These are phyloP conservation scores for Trichoderma oligosporum DNA, from an alignment of 2,329 filamentous ascomycete species.

Conservation along the genomic window DNA sequence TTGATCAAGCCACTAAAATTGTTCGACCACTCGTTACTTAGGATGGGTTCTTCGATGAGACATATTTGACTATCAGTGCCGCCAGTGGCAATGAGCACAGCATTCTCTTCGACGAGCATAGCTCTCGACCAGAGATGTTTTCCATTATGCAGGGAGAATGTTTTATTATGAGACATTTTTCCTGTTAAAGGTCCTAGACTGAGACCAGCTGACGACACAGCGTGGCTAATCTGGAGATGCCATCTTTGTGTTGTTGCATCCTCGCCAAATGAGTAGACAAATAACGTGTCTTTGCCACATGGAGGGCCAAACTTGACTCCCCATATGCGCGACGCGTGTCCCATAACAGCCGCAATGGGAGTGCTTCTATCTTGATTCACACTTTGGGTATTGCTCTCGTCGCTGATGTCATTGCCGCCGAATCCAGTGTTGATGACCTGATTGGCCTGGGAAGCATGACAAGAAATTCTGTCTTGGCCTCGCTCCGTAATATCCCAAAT, in stretches of 20 bases:
- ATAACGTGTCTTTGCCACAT: conserved; percentile 22
- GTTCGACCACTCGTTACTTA: neutral
- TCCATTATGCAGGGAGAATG: conserved; percentile 66
- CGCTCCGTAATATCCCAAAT: conserved; percentile 77
- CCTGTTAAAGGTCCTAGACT: conserved; percentile 8
- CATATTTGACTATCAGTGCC: conserved; percentile 75
- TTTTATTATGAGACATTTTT: conserved; percentile 50
- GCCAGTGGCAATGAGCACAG: conserved; percentile 61
- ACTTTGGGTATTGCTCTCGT: neutral
- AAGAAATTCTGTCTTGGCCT: neutral
- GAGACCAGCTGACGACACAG: neutral
- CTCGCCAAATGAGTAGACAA: conserved; percentile 75
- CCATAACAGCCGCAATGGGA: conserved; percentile 71
- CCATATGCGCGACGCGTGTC: conserved; percentile 89
- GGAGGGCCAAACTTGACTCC: conserved; percentile 62
- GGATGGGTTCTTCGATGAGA: conserved; percentile 37
- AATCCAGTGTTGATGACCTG: conserved; percentile 18
- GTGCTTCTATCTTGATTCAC: conserved; percentile 15
- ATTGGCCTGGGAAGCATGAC: conserved; percentile 60
- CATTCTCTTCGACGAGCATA: conserved; percentile 30
- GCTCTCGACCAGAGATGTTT: conserved; percentile 88
- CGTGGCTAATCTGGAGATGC: conserved; percentile 47
- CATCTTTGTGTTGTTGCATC: conserved; percentile 75
- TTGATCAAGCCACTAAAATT: conserved; percentile 20
- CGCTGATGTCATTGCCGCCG: neutral